phyloP scores from a whole-genome alignment of 257 asterid genomes.

The Petunia axillaris region DNA sequence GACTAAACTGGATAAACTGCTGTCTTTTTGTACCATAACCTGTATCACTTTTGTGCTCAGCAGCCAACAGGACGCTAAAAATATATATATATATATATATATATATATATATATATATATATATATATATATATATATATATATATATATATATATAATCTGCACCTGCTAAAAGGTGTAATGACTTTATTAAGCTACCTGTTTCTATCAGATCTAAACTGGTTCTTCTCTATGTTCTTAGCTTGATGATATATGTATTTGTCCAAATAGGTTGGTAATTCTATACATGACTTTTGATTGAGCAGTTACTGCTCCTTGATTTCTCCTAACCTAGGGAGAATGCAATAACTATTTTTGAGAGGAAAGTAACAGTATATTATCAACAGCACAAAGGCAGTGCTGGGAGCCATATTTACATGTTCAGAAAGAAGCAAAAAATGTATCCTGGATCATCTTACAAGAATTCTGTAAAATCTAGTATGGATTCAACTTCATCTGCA shows the following conservation, averaged over 20 bases:
- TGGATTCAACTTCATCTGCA: too few relatives aligned
- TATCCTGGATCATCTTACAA: too few relatives aligned
- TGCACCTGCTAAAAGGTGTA: not conserved
- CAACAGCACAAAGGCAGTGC: too few relatives aligned
- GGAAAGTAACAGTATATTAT: too few relatives aligned
- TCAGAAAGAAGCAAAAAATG: too few relatives aligned
- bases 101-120: too few relatives aligned
- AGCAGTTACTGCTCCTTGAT: constrained; percentile 11
- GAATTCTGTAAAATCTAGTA: too few relatives aligned
- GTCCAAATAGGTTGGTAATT: not conserved
- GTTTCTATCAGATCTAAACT: not conserved
- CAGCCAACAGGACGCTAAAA: too few relatives aligned
- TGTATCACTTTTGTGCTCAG: not conserved
- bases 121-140: too few relatives aligned
- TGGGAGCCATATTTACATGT: too few relatives aligned
- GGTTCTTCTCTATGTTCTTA: not conserved
- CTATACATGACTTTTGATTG: not conserved
- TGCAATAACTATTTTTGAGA: not conserved
- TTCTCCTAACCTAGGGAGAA: not conserved
- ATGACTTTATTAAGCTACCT: not conserved
- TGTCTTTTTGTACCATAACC: not conserved
- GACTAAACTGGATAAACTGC: not conserved
- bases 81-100: too few relatives aligned
- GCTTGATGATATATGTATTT: constrained; percentile 8
- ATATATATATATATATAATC: not conserved